Evolutionary conservation across 345 rosid genomes (phyloP).

Genomic region (Dimocarpus longan): DNA sequence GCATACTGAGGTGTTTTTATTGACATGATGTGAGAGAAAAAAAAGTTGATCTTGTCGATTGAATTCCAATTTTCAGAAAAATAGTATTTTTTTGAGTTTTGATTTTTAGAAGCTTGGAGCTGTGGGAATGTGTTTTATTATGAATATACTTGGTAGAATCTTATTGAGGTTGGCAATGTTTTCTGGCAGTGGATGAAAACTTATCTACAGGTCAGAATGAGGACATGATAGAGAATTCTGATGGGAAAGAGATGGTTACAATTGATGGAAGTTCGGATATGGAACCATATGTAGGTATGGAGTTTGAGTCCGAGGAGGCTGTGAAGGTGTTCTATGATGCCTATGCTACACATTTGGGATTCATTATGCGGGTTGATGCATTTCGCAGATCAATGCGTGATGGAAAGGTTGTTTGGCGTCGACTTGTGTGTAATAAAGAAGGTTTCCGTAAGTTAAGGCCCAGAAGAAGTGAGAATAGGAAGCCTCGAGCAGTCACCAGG

Average conservation of each 20-base stretch:
- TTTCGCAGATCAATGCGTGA: conserved; percentile 55
- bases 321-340: conserved; percentile 47
- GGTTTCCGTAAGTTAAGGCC: conserved; percentile 50
- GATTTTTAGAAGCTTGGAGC: background rate
- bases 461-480: conserved; percentile 43
- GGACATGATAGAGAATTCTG: conserved; percentile 25
- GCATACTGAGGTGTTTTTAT: background rate
- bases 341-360: conserved; percentile 44
- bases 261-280: conserved; percentile 22
- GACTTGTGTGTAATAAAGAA: conserved; percentile 57
- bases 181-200: conserved; percentile 43
- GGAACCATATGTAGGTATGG: conserved; percentile 47
- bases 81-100: background rate
- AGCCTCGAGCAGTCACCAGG: conserved; percentile 53
- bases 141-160: background rate
- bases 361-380: conserved; percentile 55
- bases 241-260: conserved; percentile 25
- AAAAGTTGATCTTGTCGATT: background rate
- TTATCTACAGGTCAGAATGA: conserved; percentile 27
- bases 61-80: background rate
- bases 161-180: background rate
- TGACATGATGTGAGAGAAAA: background rate
- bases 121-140: background rate
- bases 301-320: conserved; percentile 52
- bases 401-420: conserved; percentile 55